Base-by-base conservation (phyloP, 768 basidiomycete species). In the Pleurotus ostreatus region DNA sequence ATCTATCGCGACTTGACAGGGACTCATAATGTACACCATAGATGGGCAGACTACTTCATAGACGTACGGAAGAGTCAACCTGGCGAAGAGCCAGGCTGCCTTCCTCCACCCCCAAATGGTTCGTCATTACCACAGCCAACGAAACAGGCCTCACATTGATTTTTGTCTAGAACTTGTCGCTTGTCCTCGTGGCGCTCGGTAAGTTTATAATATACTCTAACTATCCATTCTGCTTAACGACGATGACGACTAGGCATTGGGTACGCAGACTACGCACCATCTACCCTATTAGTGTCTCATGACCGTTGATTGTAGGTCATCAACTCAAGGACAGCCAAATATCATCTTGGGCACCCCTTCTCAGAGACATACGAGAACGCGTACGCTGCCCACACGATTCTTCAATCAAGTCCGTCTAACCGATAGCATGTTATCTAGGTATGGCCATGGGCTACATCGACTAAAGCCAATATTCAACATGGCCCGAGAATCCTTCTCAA, bases 131-230 rank as follows among this genome's bases (percentile, higher is more conserved):
- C 53, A 52, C 13, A 15, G 11, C 49, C 44, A 7, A 25, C 34
- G 44, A 26, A 38, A 12, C 16, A 13, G 13, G 30, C 0, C 2
- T 25, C 23, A 49, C 11, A 13, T 55, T 48, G 26, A 30, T 18
- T 58, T 51, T 41, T 40, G 39, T 40, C 48, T 56, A 88, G 88
- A 88, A 65, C 71, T 84, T 22, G 86, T 87, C 20, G 83, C 87
- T n/a, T 89, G 88, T 63, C 88, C 88, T 16, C 74, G 87, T 51
- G 74, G 76, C 20, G 83, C 84, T 37, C 82, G 84, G 85, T 86
- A 66, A 65, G 76, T 63, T 49, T 45, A 13, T 25, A 39, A 15
- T 41, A 20, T 26, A 39, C 51, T 39, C 40, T 41, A 38, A 25
- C 49, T 48, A 6, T 20, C 25, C 18, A 37, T 34, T 41, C 49